Evolutionary conservation across 75 land plant species (phyloP), one percentile per base, ranked within the genome.

Genomic region (Isoetes taiwanensis): DNA sequence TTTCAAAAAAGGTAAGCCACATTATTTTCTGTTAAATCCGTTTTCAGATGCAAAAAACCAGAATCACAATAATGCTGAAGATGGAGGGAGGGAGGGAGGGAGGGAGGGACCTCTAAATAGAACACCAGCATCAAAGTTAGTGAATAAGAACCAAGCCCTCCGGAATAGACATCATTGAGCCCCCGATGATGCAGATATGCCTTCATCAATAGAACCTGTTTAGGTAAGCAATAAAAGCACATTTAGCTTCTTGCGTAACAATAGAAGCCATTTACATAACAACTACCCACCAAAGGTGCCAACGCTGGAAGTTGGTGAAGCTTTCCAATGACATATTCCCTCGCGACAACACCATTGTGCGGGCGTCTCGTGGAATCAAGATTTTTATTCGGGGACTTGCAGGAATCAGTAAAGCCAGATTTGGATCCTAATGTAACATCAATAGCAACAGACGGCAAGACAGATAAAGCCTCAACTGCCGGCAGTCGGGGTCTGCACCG

Each of bases 81-180:
- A 37, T 9, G 14, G 39, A 37, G 39, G 14, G 39, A 37, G 39
- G 39, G 39, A 37, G 39, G 14, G 14, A 37, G 12, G 39, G 12
- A 37, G 12, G 14, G 12, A 37, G 9, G 14, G 16, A 75, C 77
- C 77, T 75, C 75, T 52, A 75, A 41, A 60, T 72, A 71, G 56
- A 75, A 75, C 41, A 74, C 69, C 2, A 71, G 50, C 61, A 75
- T 67, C 0, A 75, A 30, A 4, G 69, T 71, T 41, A 75, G 28
- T 0, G 75, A 71, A 59, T 65, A 75, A n/a, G 77, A 75, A 11
- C 69, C 69, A 1, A 75, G 66, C 24, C 75, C 75, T 37, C 77
- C 77, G 14, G 50, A 38, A 29, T 75, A 75, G 0, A 75, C 75
- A 32, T 71, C 64, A 30, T 74, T 75, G 20, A 75, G 55, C 12